Percentiles rank a stretch among this genome's conserved stretches.
phyloP scores from a whole-genome alignment of 768 basidiomycete species.

The Termitomyces sp. region DNA sequence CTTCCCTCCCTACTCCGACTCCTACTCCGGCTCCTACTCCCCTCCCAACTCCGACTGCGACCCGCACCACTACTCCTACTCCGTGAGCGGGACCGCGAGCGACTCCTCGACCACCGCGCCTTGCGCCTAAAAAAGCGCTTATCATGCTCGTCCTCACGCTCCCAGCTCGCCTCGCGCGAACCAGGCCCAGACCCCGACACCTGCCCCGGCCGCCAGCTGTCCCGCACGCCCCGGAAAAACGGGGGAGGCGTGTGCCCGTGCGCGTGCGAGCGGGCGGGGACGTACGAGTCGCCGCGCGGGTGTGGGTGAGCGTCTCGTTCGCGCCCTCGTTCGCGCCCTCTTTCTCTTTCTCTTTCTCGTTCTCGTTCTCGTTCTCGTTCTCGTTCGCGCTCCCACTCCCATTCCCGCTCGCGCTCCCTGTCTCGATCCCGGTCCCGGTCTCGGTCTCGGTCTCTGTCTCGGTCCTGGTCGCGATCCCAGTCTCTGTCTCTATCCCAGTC shows the following conservation, averaged over 20 bases:
- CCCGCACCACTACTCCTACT: constrained; percentile 2
- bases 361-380: no score
- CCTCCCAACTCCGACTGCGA: constrained; percentile 14
- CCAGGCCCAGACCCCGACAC: no score
- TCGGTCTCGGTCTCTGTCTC: constrained; percentile 5
- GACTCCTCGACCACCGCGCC: constrained; percentile 3
- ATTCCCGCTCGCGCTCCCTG: background rate
- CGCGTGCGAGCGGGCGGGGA: background rate
- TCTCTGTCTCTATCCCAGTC: background rate
- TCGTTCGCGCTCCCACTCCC: constrained; percentile 2
- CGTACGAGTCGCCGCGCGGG: background rate
- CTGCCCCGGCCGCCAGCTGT: background rate
- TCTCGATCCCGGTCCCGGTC: background rate
- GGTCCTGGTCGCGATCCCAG: constrained; percentile 5
- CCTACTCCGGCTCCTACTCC: constrained; percentile 1
- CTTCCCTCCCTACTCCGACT: constrained; percentile 6
- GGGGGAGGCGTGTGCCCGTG: background rate
- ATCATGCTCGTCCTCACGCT: background rate
- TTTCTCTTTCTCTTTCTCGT: background rate
- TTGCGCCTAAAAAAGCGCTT: constrained; percentile 6
- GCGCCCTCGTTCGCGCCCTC: background rate
- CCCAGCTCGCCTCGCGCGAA: no score
- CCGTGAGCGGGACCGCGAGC: background rate
- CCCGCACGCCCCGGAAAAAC: background rate
- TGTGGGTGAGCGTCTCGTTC: background rate